Percentiles rank a stretch among this genome's conserved stretches.
Evolutionary conservation across 2,329 filamentous ascomycete species (phyloP).

Genomic region (Trichoderma sp.): DNA sequence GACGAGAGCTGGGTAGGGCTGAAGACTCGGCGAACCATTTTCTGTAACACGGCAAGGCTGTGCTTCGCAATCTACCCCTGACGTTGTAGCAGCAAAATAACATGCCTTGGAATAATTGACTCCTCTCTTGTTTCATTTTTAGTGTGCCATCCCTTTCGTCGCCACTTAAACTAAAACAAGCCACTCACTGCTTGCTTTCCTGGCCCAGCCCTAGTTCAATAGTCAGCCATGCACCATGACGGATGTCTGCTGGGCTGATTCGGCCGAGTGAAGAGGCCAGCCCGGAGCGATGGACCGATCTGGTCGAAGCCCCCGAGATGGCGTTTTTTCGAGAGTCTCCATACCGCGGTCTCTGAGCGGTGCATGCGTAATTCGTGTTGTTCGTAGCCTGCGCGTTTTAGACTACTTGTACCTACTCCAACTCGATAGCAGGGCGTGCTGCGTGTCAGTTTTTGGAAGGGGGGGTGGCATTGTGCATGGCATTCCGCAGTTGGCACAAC

Average conservation of each 20-base stretch:
- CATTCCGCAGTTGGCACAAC: background rate
- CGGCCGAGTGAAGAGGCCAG: conserved; percentile 20
- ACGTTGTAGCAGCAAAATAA: background rate
- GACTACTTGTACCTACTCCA: background rate
- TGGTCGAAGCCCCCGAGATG: conserved; percentile 26
- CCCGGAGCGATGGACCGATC: conserved; percentile 26
- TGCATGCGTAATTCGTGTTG: background rate
- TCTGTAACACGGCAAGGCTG: background rate
- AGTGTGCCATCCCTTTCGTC: background rate
- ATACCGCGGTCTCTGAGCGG: background rate
- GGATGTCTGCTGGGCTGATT: conserved; percentile 16
- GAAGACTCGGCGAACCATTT: background rate
- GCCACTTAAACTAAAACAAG: conserved; percentile 16
- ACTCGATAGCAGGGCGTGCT: background rate
- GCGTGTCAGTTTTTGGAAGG: conserved; percentile 17
- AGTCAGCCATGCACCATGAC: conserved; percentile 21
- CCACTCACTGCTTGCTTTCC: background rate
- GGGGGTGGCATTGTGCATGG: background rate
- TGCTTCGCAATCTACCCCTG: background rate
- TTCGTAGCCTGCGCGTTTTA: background rate
- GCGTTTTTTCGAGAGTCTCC: background rate
- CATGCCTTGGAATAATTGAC: background rate
- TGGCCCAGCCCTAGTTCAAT: background rate
- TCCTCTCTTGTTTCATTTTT: conserved; percentile 9
- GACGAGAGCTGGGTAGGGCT: conserved; percentile 1